phyloP scores from a whole-genome alignment of 495 filamentous ascomycete species.

The Xylaria bambusicola region DNA sequence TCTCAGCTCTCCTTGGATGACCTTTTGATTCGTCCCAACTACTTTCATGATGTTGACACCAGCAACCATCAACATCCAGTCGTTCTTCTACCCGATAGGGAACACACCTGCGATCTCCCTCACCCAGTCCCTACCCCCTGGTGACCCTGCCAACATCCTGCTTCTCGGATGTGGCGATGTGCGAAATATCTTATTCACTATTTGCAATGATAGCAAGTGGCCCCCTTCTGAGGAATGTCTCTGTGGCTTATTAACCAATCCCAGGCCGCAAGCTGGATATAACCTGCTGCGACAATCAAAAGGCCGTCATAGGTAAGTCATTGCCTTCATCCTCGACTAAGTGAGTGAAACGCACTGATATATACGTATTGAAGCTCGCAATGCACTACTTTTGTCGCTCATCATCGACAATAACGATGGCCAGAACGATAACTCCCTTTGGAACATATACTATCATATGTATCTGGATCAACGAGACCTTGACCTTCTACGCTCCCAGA shows the following conservation, averaged over 20 bases:
- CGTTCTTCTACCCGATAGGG: slow-evolving; percentile 25
- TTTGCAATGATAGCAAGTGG: slow-evolving; percentile 26
- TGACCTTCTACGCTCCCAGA: slow-evolving; percentile 21
- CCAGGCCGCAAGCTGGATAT: slow-evolving; percentile 29
- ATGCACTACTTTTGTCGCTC: slow-evolving; percentile 31
- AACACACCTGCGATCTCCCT: slow-evolving; percentile 33
- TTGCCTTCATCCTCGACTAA: no score
- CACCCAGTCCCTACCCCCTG: slow-evolving; percentile 30
- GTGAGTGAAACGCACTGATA: no score
- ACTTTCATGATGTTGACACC: slow-evolving; percentile 20
- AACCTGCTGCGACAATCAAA: slow-evolving; percentile 32
- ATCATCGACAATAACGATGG: slow-evolving; percentile 22
- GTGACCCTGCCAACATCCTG: slow-evolving; percentile 28
- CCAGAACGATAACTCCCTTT: slow-evolving; percentile 4
- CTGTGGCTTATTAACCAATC: not conserved
- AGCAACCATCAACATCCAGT: not conserved
- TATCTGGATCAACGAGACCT: slow-evolving; percentile 18
- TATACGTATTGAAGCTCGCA: slow-evolving; percentile 26
- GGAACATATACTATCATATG: slow-evolving; percentile 31
- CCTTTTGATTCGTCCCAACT: no score
- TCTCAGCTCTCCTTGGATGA: no score
- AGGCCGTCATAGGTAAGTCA: slow-evolving; percentile 26
- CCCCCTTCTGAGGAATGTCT: not conserved
- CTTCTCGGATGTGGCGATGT: slow-evolving; percentile 35
- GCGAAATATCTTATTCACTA: slow-evolving; percentile 34